These are phyloP conservation scores for Stipa capillata DNA, from an alignment of 176 grass and related monocot species.

Conservation along the genomic window DNA sequence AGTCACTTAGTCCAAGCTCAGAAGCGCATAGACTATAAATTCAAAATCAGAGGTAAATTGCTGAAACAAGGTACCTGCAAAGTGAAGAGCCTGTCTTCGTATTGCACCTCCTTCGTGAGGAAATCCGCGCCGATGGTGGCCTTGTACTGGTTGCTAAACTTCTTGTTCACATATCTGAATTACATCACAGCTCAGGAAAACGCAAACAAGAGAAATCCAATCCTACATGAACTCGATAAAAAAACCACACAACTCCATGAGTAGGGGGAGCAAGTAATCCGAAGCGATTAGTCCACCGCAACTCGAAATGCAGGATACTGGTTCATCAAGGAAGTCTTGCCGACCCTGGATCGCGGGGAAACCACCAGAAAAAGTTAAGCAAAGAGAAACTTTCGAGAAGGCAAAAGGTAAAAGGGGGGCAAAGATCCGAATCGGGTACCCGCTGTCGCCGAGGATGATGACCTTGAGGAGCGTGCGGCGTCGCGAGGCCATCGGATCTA, in stretches of 20 bases:
- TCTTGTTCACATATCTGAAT: slow-evolving; percentile 77
- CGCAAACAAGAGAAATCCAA: background rate
- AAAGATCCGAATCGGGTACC: slow-evolving; percentile 64
- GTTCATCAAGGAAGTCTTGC: slow-evolving; percentile 88
- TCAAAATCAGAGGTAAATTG: background rate
- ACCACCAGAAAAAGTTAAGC: background rate
- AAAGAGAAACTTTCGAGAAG: background rate
- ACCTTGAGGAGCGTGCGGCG: slow-evolving; percentile 93
- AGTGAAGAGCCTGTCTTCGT: slow-evolving; percentile 72
- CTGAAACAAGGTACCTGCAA: slow-evolving; percentile 43
- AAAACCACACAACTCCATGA: background rate
- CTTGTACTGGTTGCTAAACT: slow-evolving; percentile 90
- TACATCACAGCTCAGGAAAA: slow-evolving; percentile 26
- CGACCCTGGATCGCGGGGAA: slow-evolving; percentile 46
- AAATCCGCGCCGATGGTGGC: slow-evolving; percentile 90
- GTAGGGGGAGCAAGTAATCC: background rate
- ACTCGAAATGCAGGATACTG: slow-evolving; percentile 62
- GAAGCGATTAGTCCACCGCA: background rate
- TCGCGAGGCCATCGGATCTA: slow-evolving; percentile 63
- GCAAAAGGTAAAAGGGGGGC: slow-evolving; percentile 10
- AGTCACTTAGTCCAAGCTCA: background rate
- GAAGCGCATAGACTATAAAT: background rate
- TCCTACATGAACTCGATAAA: background rate
- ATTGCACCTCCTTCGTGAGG: slow-evolving; percentile 78
- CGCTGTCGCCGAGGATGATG: slow-evolving; percentile 99